Percentiles rank a stretch among this genome's conserved stretches.
phyloP scores from a whole-genome alignment of 2,329 filamentous ascomycete species.

The Aspergillus chevalieri region DNA sequence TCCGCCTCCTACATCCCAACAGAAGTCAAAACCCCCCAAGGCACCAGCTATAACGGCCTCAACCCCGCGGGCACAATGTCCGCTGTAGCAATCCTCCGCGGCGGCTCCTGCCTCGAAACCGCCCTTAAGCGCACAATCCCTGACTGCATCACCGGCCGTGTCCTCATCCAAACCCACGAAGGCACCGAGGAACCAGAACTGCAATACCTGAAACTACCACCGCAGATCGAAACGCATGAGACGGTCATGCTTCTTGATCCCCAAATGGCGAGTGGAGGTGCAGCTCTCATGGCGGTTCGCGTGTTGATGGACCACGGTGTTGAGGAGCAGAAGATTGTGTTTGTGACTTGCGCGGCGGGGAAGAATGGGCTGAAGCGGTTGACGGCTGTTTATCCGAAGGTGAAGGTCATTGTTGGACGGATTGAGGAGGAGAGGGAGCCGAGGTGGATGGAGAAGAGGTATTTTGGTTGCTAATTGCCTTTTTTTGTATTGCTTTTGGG shows the following conservation, averaged over 20 bases:
- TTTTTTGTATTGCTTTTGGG: not conserved
- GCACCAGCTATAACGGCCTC: constrained; percentile 65
- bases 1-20: constrained; percentile 63
- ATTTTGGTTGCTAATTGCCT: constrained; percentile 69
- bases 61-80: constrained; percentile 66
- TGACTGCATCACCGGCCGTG: constrained; percentile 79
- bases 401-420: constrained; percentile 78
- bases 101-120: constrained; percentile 80
- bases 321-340: constrained; percentile 72
- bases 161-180: constrained; percentile 84
- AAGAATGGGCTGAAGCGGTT: constrained; percentile 76
- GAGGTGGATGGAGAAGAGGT: constrained; percentile 83
- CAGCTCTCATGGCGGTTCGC: constrained; percentile 85
- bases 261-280: constrained; percentile 88
- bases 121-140: constrained; percentile 86
- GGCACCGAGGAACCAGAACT: constrained; percentile 85
- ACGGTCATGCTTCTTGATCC: constrained; percentile 83
- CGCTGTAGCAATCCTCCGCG: constrained; percentile 81
- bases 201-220: constrained; percentile 77
- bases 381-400: constrained; percentile 79
- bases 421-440: constrained; percentile 76
- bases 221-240: constrained; percentile 66
- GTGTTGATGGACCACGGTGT: constrained; percentile 95
- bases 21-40: constrained; percentile 64
- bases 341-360: constrained; percentile 88